phyloP scores from a whole-genome alignment of 768 basidiomycete genomes.

The Tulasnella sp. region DNA sequence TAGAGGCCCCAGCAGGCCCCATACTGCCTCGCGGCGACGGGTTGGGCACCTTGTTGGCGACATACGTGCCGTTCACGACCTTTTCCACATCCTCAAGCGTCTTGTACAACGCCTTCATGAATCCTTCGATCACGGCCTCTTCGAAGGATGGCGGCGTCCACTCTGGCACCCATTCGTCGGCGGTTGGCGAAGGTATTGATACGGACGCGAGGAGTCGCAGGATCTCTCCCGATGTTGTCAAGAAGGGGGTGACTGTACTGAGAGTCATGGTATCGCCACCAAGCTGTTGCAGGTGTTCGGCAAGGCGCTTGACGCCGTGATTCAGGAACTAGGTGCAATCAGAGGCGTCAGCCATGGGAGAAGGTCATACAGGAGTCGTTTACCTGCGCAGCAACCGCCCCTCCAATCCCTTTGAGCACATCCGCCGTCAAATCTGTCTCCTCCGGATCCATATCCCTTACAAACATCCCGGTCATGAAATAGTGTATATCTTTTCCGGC shows the following conservation, averaged over 20 bases:
- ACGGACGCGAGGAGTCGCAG: conserved; percentile 17
- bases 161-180: not conserved
- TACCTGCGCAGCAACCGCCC: conserved; percentile 35
- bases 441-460: conserved; percentile 59
- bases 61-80: not conserved
- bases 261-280: not conserved
- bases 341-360: not conserved
- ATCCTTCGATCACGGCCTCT: not conserved
- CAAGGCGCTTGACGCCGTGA: conserved; percentile 12
- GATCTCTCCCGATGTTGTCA: conserved; percentile 13
- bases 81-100: not conserved
- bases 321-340: conserved; percentile 12
- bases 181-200: not conserved
- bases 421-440: conserved; percentile 78
- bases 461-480: conserved; percentile 54
- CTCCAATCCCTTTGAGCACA: conserved; percentile 59
- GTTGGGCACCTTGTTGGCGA: not conserved
- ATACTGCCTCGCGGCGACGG: too few species aligned
- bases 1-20: not conserved
- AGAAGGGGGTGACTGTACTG: not conserved
- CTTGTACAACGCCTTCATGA: conserved; percentile 3
- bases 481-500: conserved; percentile 55
- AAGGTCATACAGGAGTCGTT: not conserved
- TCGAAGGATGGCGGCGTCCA: conserved; percentile 9
- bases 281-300: conserved; percentile 8